Evolutionary conservation across 176 grass and related monocot genomes (phyloP).

Genomic region (Rhynchospora pubera): DNA sequence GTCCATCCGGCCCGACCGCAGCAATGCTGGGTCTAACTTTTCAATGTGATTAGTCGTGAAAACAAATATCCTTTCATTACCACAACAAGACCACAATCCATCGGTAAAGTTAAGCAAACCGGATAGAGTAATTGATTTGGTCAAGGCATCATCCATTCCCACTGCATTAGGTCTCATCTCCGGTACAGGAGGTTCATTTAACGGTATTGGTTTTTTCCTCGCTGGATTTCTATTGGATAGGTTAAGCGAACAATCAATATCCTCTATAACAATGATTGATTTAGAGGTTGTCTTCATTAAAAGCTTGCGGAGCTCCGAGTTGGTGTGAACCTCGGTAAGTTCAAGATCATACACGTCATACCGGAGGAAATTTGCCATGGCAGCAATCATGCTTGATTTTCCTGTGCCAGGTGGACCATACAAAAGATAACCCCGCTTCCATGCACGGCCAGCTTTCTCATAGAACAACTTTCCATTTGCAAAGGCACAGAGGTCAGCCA

Average conservation of each 20-base stretch:
- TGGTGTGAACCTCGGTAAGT: slow-evolving; percentile 72
- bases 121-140: slow-evolving; percentile 35
- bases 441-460: slow-evolving; percentile 60
- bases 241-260: slow-evolving; percentile 90
- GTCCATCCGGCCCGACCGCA: slow-evolving; percentile 85
- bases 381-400: slow-evolving; percentile 93
- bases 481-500: slow-evolving; percentile 67
- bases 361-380: slow-evolving; percentile 70
- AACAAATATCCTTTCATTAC: slow-evolving; percentile 78
- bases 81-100: slow-evolving; percentile 89
- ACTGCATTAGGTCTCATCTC: background rate
- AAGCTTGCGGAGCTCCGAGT: slow-evolving; percentile 82
- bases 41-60: slow-evolving; percentile 94
- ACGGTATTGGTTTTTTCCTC: background rate
- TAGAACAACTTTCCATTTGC: slow-evolving; percentile 51
- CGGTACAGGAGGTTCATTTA: background rate
- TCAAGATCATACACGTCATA: slow-evolving; percentile 91
- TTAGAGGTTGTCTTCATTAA: slow-evolving; percentile 84
- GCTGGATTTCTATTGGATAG: slow-evolving; percentile 36
- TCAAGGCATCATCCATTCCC: background rate
- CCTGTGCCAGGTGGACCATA: slow-evolving; percentile 71
- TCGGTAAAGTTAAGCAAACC: slow-evolving; percentile 90
- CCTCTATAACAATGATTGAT: slow-evolving; percentile 93
- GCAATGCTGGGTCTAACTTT: slow-evolving; percentile 83
- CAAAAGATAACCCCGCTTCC: slow-evolving; percentile 77